Evolutionary conservation across 345 rosid species (phyloP).

Genomic region (Carallia brachiata): DNA sequence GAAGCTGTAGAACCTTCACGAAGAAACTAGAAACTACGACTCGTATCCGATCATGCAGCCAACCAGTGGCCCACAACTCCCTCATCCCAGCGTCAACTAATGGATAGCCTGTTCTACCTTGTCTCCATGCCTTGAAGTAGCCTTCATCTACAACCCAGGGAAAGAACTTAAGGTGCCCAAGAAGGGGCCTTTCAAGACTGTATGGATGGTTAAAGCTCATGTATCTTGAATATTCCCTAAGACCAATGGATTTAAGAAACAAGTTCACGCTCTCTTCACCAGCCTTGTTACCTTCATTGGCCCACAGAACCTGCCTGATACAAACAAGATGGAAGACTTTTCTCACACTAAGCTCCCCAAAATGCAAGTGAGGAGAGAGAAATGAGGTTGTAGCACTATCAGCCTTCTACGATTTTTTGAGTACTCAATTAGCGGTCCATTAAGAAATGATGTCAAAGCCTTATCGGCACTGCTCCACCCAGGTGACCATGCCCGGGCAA

Average conservation of each 20-base stretch:
- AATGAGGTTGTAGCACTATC: slow-evolving; percentile 96
- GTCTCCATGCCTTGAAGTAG: slow-evolving; percentile 97
- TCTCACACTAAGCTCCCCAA: slow-evolving; percentile 96
- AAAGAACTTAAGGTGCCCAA: slow-evolving; percentile 89
- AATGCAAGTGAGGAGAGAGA: slow-evolving; percentile 95
- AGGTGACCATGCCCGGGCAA: slow-evolving; percentile 97
- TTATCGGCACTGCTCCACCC: slow-evolving; percentile 95
- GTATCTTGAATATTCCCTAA: slow-evolving; percentile 92
- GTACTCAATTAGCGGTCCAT: slow-evolving; percentile 86
- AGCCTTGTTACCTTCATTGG: slow-evolving; percentile 84
- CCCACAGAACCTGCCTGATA: slow-evolving; percentile 90
- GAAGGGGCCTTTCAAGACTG: slow-evolving; percentile 91
- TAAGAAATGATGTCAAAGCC: slow-evolving; percentile 80
- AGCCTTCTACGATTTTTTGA: slow-evolving; percentile 81
- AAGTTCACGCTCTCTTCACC: slow-evolving; percentile 94
- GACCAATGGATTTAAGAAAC: slow-evolving; percentile 94
- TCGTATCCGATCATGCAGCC: slow-evolving; percentile 95
- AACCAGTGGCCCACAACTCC: slow-evolving; percentile 97
- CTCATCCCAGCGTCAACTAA: slow-evolving; percentile 99
- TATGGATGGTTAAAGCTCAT: slow-evolving; percentile 91
- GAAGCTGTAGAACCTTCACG: slow-evolving; percentile 92
- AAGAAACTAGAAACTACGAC: slow-evolving; percentile 97
- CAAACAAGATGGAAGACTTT: slow-evolving; percentile 93
- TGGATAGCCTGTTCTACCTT: slow-evolving; percentile 97
- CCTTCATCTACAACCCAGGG: slow-evolving; percentile 88